A percentile compares a stretch with the other conserved stretches of the same genome.
Conservation (phyloP, 192 early-diverging fungal species). For the Obelidium mucronatum region DNA sequence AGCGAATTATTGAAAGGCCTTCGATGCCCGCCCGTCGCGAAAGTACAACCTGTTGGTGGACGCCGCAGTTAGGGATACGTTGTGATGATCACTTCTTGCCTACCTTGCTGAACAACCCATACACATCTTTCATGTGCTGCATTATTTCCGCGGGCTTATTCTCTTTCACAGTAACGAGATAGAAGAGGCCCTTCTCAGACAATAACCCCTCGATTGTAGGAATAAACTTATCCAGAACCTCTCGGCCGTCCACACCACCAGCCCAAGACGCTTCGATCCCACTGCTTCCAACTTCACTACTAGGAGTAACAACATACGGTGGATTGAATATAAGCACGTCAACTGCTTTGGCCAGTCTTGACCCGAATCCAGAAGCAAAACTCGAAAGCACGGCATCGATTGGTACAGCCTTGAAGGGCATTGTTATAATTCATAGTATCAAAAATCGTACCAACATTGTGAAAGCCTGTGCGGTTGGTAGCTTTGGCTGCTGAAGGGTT, state of each 20-base stretch:
- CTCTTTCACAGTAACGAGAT: conserved; percentile 84
- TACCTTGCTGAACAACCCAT: conserved; percentile 51
- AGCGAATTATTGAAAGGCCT: conserved; percentile 40
- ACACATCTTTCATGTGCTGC: conserved; percentile 56
- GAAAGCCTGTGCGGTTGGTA: conserved; percentile 67
- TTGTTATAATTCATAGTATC: neutral
- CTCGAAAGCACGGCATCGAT: conserved; percentile 74
- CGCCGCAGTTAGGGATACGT: too few relatives aligned
- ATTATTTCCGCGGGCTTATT: conserved; percentile 86
- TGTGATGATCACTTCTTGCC: too few relatives aligned
- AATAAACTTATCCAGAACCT: conserved; percentile 82
- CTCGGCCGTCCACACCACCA: conserved; percentile 87
- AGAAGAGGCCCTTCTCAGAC: conserved; percentile 77
- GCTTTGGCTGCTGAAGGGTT: conserved; percentile 76
- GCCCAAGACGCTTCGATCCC: conserved; percentile 91
- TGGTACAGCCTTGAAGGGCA: conserved; percentile 35
- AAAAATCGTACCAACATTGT: conserved; percentile 48
- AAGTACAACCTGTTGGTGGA: conserved; percentile 32
- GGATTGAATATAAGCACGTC: conserved; percentile 95
- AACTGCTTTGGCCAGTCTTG: conserved; percentile 59
- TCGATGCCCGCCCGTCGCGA: conserved; percentile 46
- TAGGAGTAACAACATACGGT: conserved; percentile 90
- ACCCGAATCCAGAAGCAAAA: conserved; percentile 62
- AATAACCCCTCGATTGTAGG: conserved; percentile 77
- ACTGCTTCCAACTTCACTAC: conserved; percentile 76